Conservation (phyloP, 257 asterid genomes). For the Nicotiana paniculata region DNA sequence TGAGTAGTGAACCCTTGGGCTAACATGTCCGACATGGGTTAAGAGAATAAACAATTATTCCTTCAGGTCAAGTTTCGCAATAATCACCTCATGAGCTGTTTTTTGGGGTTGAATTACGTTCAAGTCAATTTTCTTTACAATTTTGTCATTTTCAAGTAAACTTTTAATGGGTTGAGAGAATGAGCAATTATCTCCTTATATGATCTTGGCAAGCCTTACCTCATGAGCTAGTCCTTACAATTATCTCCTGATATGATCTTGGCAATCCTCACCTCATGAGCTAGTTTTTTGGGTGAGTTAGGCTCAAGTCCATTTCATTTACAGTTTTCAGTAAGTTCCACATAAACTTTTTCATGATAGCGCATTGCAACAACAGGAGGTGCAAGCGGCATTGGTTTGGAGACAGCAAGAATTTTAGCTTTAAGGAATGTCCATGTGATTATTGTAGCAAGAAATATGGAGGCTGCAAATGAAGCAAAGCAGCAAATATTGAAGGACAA, state of each 20-base stretch:
- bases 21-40: too few species aligned
- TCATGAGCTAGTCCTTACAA: too few species aligned
- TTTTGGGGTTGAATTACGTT: too few species aligned
- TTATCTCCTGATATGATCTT: too few species aligned
- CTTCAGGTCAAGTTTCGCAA: too few species aligned
- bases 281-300: neutral
- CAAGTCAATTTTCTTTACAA: too few species aligned
- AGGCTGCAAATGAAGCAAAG: conserved; percentile 73
- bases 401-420: conserved; percentile 70
- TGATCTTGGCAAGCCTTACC: neutral
- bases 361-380: conserved; percentile 40
- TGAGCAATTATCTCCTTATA: too few species aligned
- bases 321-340: neutral
- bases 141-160: too few species aligned
- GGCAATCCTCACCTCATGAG: neutral
- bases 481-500: conserved; percentile 37
- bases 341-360: neutral
- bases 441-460: conserved; percentile 69
- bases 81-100: too few species aligned
- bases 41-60: too few species aligned
- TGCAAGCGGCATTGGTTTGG: conserved; percentile 81
- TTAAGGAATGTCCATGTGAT: conserved; percentile 61
- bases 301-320: neutral
- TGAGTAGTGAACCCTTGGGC: too few species aligned
- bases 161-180: too few species aligned